Evolutionary conservation across 768 basidiomycete genomes (phyloP).

Genomic region (Pleurotus ostreatus): DNA sequence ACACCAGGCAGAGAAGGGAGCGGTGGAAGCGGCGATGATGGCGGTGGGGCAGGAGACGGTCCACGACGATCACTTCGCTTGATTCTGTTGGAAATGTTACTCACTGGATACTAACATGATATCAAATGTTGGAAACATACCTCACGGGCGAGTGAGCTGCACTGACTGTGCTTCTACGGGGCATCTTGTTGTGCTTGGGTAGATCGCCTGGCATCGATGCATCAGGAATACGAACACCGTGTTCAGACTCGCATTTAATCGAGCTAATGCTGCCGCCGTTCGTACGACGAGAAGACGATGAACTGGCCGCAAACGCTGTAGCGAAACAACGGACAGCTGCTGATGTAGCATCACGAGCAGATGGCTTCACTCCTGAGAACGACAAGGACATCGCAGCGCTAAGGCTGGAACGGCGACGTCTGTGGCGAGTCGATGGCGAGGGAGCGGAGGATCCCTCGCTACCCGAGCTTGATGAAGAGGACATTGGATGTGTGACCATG

Average conservation of each 20-base stretch:
- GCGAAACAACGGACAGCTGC: background rate
- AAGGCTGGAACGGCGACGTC: slow-evolving; percentile 4
- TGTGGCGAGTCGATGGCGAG: slow-evolving; percentile 3
- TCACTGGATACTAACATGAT: background rate
- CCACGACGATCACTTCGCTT: slow-evolving; percentile 6
- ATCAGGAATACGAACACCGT: no score
- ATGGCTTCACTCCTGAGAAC: slow-evolving; percentile 2
- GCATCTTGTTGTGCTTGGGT: background rate
- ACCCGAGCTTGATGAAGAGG: background rate
- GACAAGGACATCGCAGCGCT: slow-evolving; percentile 3
- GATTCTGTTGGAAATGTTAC: background rate
- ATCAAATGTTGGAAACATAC: background rate
- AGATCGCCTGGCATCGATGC: background rate
- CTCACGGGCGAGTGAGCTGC: background rate
- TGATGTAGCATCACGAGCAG: background rate
- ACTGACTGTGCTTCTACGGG: slow-evolving; percentile 2
- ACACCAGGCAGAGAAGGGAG: background rate
- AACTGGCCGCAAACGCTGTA: background rate
- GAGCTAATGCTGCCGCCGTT: background rate
- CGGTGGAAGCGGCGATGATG: slow-evolving; percentile 4
- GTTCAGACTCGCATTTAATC: background rate
- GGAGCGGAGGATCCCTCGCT: background rate
- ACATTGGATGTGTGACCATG: background rate
- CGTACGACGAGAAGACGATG: background rate
- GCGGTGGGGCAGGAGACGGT: slow-evolving; percentile 2